These are phyloP conservation scores for Tylopilus rubrobrunneus DNA, from an alignment of 768 basidiomycete species.

Conservation along the genomic window DNA sequence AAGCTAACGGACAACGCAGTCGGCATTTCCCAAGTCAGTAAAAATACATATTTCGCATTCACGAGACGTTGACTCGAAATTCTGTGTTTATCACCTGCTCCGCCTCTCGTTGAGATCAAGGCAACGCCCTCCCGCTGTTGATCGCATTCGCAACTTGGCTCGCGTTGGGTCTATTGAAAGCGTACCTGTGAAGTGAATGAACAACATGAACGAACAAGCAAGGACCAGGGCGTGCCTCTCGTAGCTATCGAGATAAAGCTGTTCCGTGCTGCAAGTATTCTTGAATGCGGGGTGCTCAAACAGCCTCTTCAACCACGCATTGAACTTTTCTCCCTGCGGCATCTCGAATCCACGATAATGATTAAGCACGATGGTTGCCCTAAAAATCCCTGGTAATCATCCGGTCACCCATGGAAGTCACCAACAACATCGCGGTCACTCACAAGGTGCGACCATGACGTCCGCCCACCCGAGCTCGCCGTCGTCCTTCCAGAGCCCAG, in stretches of 20 bases:
- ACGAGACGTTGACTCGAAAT: background rate
- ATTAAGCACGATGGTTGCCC: slow-evolving; percentile 58
- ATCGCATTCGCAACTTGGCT: slow-evolving; percentile 76
- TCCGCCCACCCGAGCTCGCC: slow-evolving; percentile 60
- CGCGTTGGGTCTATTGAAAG: slow-evolving; percentile 73
- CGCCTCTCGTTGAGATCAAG: slow-evolving; percentile 36
- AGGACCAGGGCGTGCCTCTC: slow-evolving; percentile 44
- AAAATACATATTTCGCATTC: background rate
- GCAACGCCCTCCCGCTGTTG: slow-evolving; percentile 59
- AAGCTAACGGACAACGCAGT: too few species aligned
- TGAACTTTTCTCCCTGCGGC: slow-evolving; percentile 45
- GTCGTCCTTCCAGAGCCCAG: slow-evolving; percentile 57
- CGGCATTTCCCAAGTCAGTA: background rate
- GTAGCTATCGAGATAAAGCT: slow-evolving; percentile 68
- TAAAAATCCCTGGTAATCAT: slow-evolving; percentile 54
- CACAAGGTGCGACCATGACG: slow-evolving; percentile 70
- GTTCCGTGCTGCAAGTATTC: slow-evolving; percentile 62
- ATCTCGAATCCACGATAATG: slow-evolving; percentile 67
- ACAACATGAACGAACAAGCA: background rate
- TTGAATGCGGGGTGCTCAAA: slow-evolving; percentile 62
- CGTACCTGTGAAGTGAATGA: slow-evolving; percentile 47
- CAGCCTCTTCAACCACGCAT: slow-evolving; percentile 50
- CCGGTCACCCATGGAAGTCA: too few species aligned
- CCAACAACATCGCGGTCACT: slow-evolving; percentile 14
- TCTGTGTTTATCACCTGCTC: background rate